Evolutionary conservation across 1,284 basidiomycete species (phyloP).

Genomic region (Anthracocystis setariae): DNA sequence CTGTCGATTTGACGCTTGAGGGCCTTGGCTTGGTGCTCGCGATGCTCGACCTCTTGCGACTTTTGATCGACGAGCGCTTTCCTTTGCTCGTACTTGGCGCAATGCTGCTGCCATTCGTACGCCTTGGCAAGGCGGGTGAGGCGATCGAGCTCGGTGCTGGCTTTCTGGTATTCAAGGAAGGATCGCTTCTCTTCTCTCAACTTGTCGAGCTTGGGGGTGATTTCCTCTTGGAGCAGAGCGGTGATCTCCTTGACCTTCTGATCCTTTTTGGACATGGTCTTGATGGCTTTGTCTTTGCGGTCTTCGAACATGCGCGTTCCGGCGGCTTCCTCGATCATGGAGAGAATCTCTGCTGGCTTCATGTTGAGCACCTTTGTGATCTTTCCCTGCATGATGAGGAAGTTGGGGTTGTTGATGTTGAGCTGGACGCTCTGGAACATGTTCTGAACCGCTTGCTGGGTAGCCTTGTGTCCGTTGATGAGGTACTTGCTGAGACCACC

Average conservation of each 20-base stretch:
- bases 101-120: constrained; percentile 79
- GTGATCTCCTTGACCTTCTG: constrained; percentile 90
- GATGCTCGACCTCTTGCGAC: constrained; percentile 61
- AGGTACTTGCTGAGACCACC: constrained; percentile 97
- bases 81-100: constrained; percentile 68
- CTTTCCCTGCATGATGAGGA: constrained; percentile 97
- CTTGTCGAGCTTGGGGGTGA: constrained; percentile 91
- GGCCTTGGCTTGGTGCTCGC: constrained; percentile 67
- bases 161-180: constrained; percentile 91
- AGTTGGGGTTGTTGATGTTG: constrained; percentile 99
- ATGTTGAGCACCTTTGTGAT: constrained; percentile 88
- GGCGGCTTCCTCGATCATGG: constrained; percentile 98
- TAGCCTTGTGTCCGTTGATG: constrained; percentile 93
- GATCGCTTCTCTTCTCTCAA: constrained; percentile 89
- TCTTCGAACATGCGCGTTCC: constrained; percentile 99
- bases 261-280: constrained; percentile 97
- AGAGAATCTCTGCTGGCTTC: constrained; percentile 96
- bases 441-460: constrained; percentile 86
- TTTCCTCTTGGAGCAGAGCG: constrained; percentile 79
- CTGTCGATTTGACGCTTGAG: constrained; percentile 64
- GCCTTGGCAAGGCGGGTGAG: constrained; percentile 85
- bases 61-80: constrained; percentile 65
- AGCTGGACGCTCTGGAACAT: constrained; percentile 97
- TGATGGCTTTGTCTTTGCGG: constrained; percentile 94
- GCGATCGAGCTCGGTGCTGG: constrained; percentile 87